phyloP scores from a whole-genome alignment of 2,329 filamentous ascomycete species.

The Stenocarpella maydis region DNA sequence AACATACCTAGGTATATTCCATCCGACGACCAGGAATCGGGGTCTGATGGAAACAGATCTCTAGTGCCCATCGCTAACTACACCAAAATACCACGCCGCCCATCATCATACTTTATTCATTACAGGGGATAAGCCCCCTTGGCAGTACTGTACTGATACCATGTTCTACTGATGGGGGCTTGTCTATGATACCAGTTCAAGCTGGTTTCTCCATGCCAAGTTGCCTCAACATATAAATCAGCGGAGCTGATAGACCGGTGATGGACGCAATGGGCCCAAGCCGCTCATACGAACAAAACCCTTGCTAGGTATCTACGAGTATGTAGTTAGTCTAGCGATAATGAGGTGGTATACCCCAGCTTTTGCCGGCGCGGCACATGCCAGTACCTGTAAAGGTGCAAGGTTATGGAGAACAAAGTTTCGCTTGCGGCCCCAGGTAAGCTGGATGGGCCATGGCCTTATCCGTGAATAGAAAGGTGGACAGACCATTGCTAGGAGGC shows the following conservation, averaged over 20 bases:
- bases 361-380: background rate
- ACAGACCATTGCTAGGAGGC: background rate
- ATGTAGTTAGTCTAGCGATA: background rate
- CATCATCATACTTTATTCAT: background rate
- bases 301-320: background rate
- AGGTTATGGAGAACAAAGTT: conserved; percentile 10
- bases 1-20: background rate
- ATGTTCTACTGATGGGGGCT: too few species aligned
- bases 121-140: background rate
- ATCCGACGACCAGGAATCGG: background rate
- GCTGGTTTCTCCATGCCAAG: too few species aligned
- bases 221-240: background rate
- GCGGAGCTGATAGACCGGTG: too few species aligned
- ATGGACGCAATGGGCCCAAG: background rate
- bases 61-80: too few species aligned
- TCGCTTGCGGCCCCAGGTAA: conserved; percentile 3
- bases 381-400: background rate
- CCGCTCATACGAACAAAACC: background rate
- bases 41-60: background rate
- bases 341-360: background rate
- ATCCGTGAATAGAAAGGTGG: background rate
- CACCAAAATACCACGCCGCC: background rate
- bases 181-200: background rate
- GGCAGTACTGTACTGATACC: background rate
- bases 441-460: background rate